Conservation (phyloP, 106 monocot genomes). For the Dendrobium nobile region DNA sequence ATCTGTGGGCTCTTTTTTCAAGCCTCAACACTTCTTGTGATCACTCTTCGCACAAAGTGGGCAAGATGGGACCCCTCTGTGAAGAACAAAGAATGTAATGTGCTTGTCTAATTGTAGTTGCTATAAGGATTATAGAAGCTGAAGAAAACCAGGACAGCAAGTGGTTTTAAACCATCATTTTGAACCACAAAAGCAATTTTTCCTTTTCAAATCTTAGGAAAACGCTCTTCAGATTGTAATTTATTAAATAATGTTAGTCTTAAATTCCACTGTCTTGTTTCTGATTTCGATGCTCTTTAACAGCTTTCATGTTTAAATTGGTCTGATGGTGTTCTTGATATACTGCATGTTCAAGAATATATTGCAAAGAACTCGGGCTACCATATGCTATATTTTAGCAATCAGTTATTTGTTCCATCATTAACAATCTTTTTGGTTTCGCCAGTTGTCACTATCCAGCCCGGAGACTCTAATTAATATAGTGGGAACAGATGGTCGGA, state of each 20-base stretch:
- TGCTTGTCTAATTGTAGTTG: background rate
- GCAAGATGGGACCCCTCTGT: conserved; percentile 7
- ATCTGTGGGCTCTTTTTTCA: conserved; percentile 76
- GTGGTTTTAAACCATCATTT: background rate
- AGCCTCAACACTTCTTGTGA: conserved; percentile 45
- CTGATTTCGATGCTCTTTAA: background rate
- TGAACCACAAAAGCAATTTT: background rate
- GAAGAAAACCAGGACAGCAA: background rate
- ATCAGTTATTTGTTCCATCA: too few relatives aligned
- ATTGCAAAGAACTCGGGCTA: too few relatives aligned
- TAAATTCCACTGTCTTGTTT: background rate
- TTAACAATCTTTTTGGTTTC: too few relatives aligned
- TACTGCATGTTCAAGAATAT: too few relatives aligned
- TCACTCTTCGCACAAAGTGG: conserved; percentile 66
- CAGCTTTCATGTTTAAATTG: too few relatives aligned
- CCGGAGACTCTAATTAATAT: too few relatives aligned
- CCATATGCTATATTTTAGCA: too few relatives aligned
- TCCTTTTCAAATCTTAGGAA: background rate
- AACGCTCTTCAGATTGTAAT: background rate
- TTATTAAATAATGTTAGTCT: background rate
- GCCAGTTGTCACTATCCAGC: too few relatives aligned
- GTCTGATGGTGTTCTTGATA: too few relatives aligned
- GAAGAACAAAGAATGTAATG: background rate
- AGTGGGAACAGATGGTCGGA: too few relatives aligned
- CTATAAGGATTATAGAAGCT: background rate